Base-by-base conservation (phyloP, 2,329 filamentous ascomycete genomes). In the Mycosphaerella arachidis region DNA sequence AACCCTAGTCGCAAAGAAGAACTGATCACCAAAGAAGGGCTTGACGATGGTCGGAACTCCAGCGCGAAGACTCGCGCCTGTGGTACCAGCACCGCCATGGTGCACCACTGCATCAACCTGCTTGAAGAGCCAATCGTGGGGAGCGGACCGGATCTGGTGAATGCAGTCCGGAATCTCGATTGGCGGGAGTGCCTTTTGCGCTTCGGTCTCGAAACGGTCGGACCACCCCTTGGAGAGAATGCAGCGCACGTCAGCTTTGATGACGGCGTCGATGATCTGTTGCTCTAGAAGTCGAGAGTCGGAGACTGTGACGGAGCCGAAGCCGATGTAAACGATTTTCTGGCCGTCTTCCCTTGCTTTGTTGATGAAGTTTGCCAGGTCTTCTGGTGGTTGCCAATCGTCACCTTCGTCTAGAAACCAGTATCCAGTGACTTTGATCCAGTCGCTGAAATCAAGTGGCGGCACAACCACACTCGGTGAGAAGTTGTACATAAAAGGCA, bases 401-500 rank as follows among this genome's bases (percentile, higher is more conserved):
- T 81, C 75, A 3, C 78, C 80, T 74, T 97, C 93, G 66, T 96
- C 89, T 53, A 99, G 78, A 75, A 99, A 97, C 94, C 94, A 99
- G 77, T 99, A 97, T 0, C 94, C 94, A 0, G 94, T 97, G 7
- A 97, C 91, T 48, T 91, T 86, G 73, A 99, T 94, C 94, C 94
- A 99, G 74, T 97, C 94, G 46, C 91, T 93, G 76, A 92, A 99
- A 76, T 99, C 94, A 1, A 97, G 81, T 16, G 94, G 94, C 30
- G 92, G 93, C 1, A 90, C 86, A n/a, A 99, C 94, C 12, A 99
- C 94, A 10, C 86, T 89, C 0, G 92, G 91, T 58, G 91, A 96
- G 74, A 97, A 97, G 76, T 97, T 97, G 80, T 99, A 99, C 50
- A 99, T 76, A 75, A 99, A 99, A 0, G 94, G 94, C n/a, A 97